Evolutionary conservation across 2,329 filamentous ascomycete species (phyloP), one percentile per base, ranked within the genome.

Genomic region (Epichloe sibirici): DNA sequence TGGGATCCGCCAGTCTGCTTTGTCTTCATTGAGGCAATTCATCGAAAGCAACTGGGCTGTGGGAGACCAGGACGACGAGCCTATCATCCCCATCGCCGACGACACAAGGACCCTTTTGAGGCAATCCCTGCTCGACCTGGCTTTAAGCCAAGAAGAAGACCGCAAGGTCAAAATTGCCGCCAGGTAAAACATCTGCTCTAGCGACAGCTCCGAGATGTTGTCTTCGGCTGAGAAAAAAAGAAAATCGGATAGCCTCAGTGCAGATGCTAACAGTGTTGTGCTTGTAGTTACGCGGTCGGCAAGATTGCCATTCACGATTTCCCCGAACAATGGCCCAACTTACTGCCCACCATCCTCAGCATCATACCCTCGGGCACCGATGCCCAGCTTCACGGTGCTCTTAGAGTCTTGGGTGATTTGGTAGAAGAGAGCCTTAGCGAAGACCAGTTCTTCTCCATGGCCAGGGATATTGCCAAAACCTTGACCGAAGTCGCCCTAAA

Each of bases 261-360:
- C 25, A 37, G 35, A 21, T 43, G 40, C 50, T 55, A 42, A 55
- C 25, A 3, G 13, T 9, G 45, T 13, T 45, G n/a, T 34, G 35
- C 25, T 17, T 40, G 13, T 28, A 83, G 81, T 67, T 82, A 78
- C 59, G 79, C 86, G 5, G 88, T 96, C 56, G 91, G 90, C 74
- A 97, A 95, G 72, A 95, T 98, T 60, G 93, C 93, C 53, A 86
- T 83, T 57, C 81, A 85, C 63, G 93, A 98, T 72, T 97, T 95
- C 65, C 93, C 93, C 51, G 89, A 96, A 55, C 80, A 90, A 62
- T 98, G 93, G 93, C 89, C 90, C n/a, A 80, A 81, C 58, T 80
- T 98, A 44, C 81, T 98, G 34, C 88, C 89, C 23, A 80, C 82
- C 37, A 76, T 97, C 43, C 79, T 98, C 56, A 79, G 80, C 44